Conservation (phyloP, 75 land plant genomes). For the Pinus tabuliformis region DNA sequence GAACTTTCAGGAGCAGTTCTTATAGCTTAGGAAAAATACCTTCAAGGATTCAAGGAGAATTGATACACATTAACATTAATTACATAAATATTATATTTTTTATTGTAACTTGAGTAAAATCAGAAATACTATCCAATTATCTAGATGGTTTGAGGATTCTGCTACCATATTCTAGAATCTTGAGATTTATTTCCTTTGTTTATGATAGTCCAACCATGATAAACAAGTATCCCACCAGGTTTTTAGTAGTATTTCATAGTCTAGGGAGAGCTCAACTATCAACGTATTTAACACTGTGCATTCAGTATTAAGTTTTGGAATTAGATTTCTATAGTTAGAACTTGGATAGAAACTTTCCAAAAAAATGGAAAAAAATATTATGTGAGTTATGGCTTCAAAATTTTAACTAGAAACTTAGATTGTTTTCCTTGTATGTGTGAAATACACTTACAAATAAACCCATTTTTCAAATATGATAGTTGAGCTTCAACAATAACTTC, state of each 20-base stretch:
- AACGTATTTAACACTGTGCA: constrained; percentile 61
- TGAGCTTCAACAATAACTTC: constrained; percentile 52
- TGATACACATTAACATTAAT: too few species aligned
- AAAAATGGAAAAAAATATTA: not conserved
- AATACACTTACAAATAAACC: not conserved
- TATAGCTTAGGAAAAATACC: not conserved
- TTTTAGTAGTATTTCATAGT: constrained; percentile 20
- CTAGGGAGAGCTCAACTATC: constrained; percentile 79
- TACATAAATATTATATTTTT: too few species aligned
- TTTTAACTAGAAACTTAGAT: too few species aligned
- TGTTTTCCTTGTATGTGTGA: too few species aligned
- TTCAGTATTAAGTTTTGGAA: constrained; percentile 65
- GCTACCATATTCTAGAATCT: constrained; percentile 66
- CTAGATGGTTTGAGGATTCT: constrained; percentile 20
- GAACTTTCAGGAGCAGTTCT: not conserved
- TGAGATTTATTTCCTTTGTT: constrained; percentile 53
- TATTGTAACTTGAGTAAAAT: too few species aligned
- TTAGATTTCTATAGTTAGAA: constrained; percentile 78
- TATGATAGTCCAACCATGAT: constrained; percentile 40
- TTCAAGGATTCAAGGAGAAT: not conserved
- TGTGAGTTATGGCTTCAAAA: too few species aligned
- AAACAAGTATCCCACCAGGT: too few species aligned
- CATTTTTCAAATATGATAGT: constrained; percentile 68
- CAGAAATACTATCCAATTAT: constrained; percentile 16
- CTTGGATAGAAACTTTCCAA: constrained; percentile 73